Percentiles rank a stretch among this genome's conserved stretches.
Evolutionary conservation across 1,284 basidiomycete species (phyloP).

Genomic region (Ganoderma leucocontextum): DNA sequence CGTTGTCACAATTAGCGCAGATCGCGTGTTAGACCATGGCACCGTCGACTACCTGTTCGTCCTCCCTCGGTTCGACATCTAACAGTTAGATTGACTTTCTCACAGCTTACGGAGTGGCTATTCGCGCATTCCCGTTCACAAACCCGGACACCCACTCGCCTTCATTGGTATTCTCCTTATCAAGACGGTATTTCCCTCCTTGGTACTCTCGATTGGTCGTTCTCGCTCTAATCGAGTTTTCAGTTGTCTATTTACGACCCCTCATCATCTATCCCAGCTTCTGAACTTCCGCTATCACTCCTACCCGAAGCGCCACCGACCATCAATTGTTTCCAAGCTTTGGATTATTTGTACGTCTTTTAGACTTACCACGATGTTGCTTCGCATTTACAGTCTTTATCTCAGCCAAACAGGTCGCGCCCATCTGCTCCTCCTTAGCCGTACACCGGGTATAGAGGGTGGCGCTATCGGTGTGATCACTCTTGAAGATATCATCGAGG

Average conservation of each 20-base stretch:
- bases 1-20: constrained; percentile 78
- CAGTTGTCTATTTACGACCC: constrained; percentile 94
- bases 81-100: constrained; percentile 11
- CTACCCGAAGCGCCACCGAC: constrained; percentile 90
- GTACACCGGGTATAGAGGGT: constrained; percentile 80
- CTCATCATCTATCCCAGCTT: constrained; percentile 79
- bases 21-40: constrained; percentile 83
- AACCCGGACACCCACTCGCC: constrained; percentile 75
- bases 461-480: constrained; percentile 88
- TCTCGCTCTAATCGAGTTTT: background rate
- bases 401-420: constrained; percentile 93
- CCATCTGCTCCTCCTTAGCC: constrained; percentile 89
- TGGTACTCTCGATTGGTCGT: background rate
- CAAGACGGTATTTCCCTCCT: constrained; percentile 66
- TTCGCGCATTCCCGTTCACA: constrained; percentile 93
- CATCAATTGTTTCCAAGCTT: constrained; percentile 87
- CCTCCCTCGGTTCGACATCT: background rate
- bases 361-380: background rate
- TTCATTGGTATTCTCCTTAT: constrained; percentile 91
- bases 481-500: constrained; percentile 84
- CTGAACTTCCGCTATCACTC: constrained; percentile 79
- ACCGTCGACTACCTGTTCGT: constrained; percentile 79
- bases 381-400: background rate
- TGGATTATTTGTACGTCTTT: constrained; percentile 81
- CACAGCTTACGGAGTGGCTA: constrained; percentile 81